Evolutionary conservation across 306 rosid genomes (phyloP).

Genomic region (Cucumis hystrix): DNA sequence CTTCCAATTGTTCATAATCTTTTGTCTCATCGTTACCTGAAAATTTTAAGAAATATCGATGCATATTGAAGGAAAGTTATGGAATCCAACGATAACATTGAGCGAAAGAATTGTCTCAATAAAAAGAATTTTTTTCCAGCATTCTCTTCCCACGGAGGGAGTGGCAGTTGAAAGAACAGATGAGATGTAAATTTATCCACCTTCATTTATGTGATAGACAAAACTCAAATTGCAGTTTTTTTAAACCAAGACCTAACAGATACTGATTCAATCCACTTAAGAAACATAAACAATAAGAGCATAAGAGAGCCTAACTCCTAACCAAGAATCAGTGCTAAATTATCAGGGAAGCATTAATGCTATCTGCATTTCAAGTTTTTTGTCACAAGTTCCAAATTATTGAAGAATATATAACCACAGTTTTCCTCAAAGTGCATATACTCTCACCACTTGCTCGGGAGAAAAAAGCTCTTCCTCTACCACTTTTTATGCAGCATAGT

Average conservation of each 20-base stretch:
- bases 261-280: neutral
- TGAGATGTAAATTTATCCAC: neutral
- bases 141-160: neutral
- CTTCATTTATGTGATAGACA: neutral
- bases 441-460: neutral
- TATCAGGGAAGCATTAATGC: neutral
- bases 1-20: constrained; percentile 14
- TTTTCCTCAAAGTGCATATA: neutral
- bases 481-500: neutral
- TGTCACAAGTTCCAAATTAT: neutral
- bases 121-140: neutral
- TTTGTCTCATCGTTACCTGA: constrained; percentile 22
- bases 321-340: neutral
- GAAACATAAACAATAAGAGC: neutral
- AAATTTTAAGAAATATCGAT: constrained; percentile 13
- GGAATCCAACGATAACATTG: neutral
- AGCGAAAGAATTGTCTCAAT: neutral
- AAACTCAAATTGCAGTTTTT: neutral
- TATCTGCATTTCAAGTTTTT: neutral
- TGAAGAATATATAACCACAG: neutral
- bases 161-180: neutral
- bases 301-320: neutral
- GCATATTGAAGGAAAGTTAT: neutral
- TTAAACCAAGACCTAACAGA: neutral
- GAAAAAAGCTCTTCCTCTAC: neutral